phyloP scores from a whole-genome alignment of 2,329 filamentous ascomycete genomes.

The Aspergillus sp. region DNA sequence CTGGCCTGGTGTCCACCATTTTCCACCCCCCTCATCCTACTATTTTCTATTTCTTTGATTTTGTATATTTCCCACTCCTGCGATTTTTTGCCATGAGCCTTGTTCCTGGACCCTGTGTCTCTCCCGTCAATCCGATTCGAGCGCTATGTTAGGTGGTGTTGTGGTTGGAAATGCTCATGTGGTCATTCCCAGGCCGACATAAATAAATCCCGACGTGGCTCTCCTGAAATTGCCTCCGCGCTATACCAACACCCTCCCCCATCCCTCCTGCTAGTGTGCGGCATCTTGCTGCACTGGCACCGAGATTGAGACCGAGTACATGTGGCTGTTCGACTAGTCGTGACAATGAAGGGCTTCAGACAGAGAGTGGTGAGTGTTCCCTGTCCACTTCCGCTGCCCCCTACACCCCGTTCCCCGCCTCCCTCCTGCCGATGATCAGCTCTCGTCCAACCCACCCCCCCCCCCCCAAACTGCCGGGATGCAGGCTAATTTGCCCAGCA shows the following conservation, averaged over 20 bases:
- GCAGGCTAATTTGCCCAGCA: slow-evolving; percentile 53
- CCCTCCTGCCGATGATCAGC: slow-evolving; percentile 18
- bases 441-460: slow-evolving; percentile 21
- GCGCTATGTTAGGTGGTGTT: slow-evolving; percentile 15
- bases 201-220: slow-evolving; percentile 32
- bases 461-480: slow-evolving; percentile 4
- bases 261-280: slow-evolving; percentile 39
- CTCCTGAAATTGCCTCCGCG: slow-evolving; percentile 25
- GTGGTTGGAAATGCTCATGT: slow-evolving; percentile 32
- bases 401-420: slow-evolving; percentile 25
- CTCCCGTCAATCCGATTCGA: slow-evolving; percentile 3
- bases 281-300: slow-evolving; percentile 39
- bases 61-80: neutral
- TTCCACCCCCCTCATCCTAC: slow-evolving; percentile 1
- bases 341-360: slow-evolving; percentile 93
- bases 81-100: neutral
- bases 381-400: slow-evolving; percentile 10
- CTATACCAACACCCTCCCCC: slow-evolving; percentile 19
- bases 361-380: slow-evolving; percentile 83
- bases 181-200: slow-evolving; percentile 32
- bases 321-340: slow-evolving; percentile 38
- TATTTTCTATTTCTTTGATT: neutral
- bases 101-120: neutral
- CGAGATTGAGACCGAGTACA: slow-evolving; percentile 36
- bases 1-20: slow-evolving; percentile 12